Evolutionary conservation across 148 eudicot genomes (phyloP).

Genomic region (Rhododendron molle): DNA sequence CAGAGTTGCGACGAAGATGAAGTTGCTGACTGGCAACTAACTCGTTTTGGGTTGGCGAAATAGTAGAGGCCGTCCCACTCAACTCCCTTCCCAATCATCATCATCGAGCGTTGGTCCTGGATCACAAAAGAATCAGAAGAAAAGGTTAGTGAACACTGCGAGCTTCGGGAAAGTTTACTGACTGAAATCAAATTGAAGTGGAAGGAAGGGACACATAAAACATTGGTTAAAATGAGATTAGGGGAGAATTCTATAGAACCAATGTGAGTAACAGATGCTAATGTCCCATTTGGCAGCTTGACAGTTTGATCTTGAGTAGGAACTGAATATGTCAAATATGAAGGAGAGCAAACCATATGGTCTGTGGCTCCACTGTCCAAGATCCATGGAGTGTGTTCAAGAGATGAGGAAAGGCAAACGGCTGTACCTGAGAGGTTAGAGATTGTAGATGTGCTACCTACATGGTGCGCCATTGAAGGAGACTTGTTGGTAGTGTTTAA

Average conservation of each 20-base stretch:
- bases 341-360: not conserved
- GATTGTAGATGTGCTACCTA: not conserved
- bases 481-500: not conserved
- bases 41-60: not conserved
- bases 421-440: not conserved
- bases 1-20: not conserved
- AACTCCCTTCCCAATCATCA: constrained; percentile 15
- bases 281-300: not conserved
- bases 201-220: not conserved
- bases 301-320: not conserved
- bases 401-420: not conserved
- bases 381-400: too few species aligned
- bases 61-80: not conserved
- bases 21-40: not conserved
- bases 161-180: not conserved
- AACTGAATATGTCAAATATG: not conserved
- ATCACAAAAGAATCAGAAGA: not conserved
- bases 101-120: constrained; percentile 11
- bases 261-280: not conserved
- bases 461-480: not conserved
- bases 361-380: not conserved
- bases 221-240: not conserved
- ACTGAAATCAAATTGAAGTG: not conserved
- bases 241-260: not conserved
- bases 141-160: not conserved